Conservation (phyloP, 345 rosid species). For the Moricandia moricandioides region DNA sequence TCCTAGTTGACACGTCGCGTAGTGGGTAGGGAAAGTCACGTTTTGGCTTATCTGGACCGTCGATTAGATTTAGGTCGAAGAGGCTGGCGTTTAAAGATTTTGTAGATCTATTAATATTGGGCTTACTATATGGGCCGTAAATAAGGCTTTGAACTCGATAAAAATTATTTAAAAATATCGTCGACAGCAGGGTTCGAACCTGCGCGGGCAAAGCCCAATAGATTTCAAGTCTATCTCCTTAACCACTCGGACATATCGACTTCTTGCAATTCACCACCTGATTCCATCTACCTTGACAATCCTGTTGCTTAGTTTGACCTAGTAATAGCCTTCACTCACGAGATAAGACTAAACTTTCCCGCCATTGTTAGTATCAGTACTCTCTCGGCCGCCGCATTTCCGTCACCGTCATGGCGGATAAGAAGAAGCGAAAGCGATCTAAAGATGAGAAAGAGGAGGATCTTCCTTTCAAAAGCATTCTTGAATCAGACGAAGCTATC, state of each 20-base stretch:
- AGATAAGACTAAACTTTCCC: constrained; percentile 27
- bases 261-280: background rate
- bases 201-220: constrained; percentile 80
- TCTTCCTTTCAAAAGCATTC: constrained; percentile 65
- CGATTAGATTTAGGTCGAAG: constrained; percentile 22
- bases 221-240: constrained; percentile 98
- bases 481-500: constrained; percentile 63
- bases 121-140: constrained; percentile 8
- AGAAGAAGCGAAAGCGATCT: constrained; percentile 75
- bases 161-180: background rate
- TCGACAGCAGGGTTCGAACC: constrained; percentile 89
- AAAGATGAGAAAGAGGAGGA: constrained; percentile 45
- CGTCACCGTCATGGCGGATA: constrained; percentile 46
- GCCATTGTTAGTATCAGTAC: constrained; percentile 20
- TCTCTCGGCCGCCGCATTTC: constrained; percentile 30
- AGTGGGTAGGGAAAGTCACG: background rate
- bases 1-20: constrained; percentile 12
- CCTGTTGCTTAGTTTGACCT: background rate
- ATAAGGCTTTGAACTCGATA: background rate
- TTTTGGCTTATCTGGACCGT: constrained; percentile 18
- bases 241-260: constrained; percentile 99
- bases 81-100: constrained; percentile 27
- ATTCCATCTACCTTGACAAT: no score
- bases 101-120: background rate
- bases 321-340: background rate